phyloP scores from a whole-genome alignment of 352 stramenopile genomes.

The Pythium aquatile region DNA sequence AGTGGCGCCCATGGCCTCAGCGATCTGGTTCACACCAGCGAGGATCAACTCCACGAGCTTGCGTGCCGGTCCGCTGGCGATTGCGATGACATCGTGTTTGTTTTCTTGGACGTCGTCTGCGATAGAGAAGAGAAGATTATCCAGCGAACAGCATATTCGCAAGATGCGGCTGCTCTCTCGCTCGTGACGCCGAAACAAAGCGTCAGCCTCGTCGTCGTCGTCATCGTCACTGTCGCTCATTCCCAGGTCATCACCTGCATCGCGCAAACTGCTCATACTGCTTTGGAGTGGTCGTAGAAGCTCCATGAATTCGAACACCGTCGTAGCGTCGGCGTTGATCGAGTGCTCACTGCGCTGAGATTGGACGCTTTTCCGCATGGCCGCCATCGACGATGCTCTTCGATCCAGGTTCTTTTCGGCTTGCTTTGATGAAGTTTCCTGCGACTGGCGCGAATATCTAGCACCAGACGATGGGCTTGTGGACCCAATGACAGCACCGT shows the following conservation, averaged over 20 bases:
- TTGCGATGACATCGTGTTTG: slow-evolving; percentile 40
- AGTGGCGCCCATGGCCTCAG: slow-evolving; percentile 19
- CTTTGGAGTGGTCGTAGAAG: slow-evolving; percentile 53
- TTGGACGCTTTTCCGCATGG: slow-evolving; percentile 2
- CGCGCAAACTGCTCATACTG: slow-evolving; percentile 30
- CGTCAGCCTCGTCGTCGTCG: slow-evolving; percentile 19
- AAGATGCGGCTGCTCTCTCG: slow-evolving; percentile 54
- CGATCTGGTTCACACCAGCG: slow-evolving; percentile 48
- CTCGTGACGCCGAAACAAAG: slow-evolving; percentile 37
- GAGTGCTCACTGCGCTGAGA: neutral
- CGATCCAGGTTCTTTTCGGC: neutral
- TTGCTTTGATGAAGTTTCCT: slow-evolving; percentile 30
- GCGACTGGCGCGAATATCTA: slow-evolving; percentile 39
- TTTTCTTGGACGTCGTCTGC: slow-evolving; percentile 42
- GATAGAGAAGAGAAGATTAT: slow-evolving; percentile 62
- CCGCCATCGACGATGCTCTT: neutral
- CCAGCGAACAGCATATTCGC: slow-evolving; percentile 62
- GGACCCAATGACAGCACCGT: slow-evolving; percentile 9
- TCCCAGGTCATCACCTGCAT: slow-evolving; percentile 17
- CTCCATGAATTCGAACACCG: slow-evolving; percentile 40
- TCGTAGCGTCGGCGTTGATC: neutral
- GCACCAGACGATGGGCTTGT: slow-evolving; percentile 2
- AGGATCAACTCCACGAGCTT: slow-evolving; percentile 49
- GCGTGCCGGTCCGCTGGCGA: slow-evolving; percentile 42
- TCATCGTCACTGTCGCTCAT: slow-evolving; percentile 39